Conservation (phyloP, 1,139 yeast genomes). For the Magnusiomyces sp. region DNA sequence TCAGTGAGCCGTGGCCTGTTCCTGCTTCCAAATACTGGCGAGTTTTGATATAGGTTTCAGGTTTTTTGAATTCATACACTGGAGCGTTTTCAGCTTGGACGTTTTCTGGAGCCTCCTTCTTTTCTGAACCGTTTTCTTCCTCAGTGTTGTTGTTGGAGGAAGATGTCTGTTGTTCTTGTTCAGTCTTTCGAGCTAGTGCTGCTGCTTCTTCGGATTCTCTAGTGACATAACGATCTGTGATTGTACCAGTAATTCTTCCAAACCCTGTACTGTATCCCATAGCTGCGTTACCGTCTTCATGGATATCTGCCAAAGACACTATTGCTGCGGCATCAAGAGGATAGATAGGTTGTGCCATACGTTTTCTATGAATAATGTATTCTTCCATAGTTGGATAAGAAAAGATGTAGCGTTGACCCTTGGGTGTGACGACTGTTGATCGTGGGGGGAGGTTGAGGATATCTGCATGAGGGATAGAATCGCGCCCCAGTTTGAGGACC, state of each 20-base stretch:
- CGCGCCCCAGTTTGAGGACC: conserved; percentile 6
- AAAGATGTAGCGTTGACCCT: conserved; percentile 24
- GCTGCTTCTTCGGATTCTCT: conserved; percentile 11
- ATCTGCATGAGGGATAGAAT: conserved; percentile 9
- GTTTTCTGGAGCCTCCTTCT: too few species aligned
- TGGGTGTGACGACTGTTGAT: conserved; percentile 6
- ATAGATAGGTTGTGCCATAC: conserved; percentile 44
- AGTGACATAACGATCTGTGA: conserved; percentile 17
- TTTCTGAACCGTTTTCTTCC: too few species aligned
- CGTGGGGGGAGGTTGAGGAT: conserved; percentile 12
- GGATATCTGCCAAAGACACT: conserved; percentile 39
- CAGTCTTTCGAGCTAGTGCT: not conserved
- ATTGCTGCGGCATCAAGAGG: conserved; percentile 41
- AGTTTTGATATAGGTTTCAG: not conserved
- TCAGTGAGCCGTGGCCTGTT: conserved; percentile 44
- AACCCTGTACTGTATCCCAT: conserved; percentile 1
- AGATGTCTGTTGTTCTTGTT: conserved; percentile 1
- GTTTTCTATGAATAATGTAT: conserved; percentile 32
- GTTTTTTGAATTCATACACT: not conserved
- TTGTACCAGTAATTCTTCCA: conserved; percentile 26
- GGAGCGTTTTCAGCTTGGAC: not conserved
- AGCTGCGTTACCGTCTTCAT: conserved; percentile 26
- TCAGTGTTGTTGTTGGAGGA: not conserved
- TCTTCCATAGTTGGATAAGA: conserved; percentile 39
- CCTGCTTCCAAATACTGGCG: conserved; percentile 42